These are phyloP conservation scores for Leccinellum albellum DNA, from an alignment of 768 basidiomycete species.

Conservation along the genomic window DNA sequence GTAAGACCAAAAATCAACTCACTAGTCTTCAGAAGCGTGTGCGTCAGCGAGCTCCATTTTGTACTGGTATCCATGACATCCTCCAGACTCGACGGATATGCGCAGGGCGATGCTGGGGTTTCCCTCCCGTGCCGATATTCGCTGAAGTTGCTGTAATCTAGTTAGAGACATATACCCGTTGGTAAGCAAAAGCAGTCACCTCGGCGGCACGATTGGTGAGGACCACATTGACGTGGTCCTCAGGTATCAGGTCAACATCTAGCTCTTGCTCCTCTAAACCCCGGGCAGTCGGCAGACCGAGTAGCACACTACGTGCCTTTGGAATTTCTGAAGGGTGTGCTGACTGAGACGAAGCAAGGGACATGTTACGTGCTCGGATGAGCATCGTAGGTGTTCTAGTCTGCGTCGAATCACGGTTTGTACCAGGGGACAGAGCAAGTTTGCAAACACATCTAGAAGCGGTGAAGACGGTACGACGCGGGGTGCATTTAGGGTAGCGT, in stretches of 20 bases:
- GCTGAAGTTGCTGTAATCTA: slow-evolving; percentile 64
- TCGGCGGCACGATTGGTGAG: slow-evolving; percentile 77
- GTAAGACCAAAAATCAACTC: slow-evolving; percentile 28
- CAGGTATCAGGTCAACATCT: slow-evolving; percentile 55
- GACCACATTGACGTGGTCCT: slow-evolving; percentile 49
- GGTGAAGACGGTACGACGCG: neutral
- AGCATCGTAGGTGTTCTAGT: neutral
- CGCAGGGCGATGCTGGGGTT: slow-evolving; percentile 67
- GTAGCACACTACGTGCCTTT: slow-evolving; percentile 44
- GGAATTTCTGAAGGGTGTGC: slow-evolving; percentile 39
- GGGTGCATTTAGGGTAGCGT: neutral
- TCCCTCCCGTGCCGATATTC: slow-evolving; percentile 58
- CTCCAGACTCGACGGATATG: slow-evolving; percentile 87
- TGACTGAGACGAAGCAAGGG: slow-evolving; percentile 18
- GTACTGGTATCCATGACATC: slow-evolving; percentile 97
- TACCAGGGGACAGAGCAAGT: neutral
- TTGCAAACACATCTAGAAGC: neutral
- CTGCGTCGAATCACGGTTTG: neutral
- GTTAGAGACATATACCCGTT: neutral
- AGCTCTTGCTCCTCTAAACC: slow-evolving; percentile 60
- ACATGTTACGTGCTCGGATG: neutral
- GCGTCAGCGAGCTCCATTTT: slow-evolving; percentile 76
- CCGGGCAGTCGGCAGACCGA: slow-evolving; percentile 47
- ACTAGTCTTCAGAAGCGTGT: slow-evolving; percentile 81
- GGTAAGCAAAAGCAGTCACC: slow-evolving; percentile 6